Evolutionary conservation across 2,329 filamentous ascomycete genomes (phyloP), one percentile per base, ranked within the genome.

Genomic region (Colletotrichum shisoi): DNA sequence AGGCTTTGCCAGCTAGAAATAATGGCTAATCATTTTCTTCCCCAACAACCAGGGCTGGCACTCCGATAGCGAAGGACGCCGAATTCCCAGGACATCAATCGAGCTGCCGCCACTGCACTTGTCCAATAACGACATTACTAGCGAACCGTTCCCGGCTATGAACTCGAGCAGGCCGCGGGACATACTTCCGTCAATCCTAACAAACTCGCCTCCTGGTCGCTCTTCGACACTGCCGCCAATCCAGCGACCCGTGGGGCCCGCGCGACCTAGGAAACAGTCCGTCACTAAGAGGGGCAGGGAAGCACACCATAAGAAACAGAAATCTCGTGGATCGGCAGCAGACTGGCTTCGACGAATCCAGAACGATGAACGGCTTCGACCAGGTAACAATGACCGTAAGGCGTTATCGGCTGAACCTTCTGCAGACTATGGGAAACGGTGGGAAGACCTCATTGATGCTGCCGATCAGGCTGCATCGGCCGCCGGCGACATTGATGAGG

Each of bases 391-490:
- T 72, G 89, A 92, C 73, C 87, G 92, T 70, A 96, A 97, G 79
- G 92, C 93, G 63, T 86, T 91, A 71, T 96, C 93, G 17, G 92
- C 92, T 48, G 94, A 97, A 78, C 93, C 94, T 27, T 87, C 90
- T 63, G 88, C 87, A 21, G 90, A 91, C 67, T 91, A 91, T 79
- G 93, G 92, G 71, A 96, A 95, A 80, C 86, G 94, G 73, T 98
- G 94, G 95, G 93, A 97, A 78, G 94, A 98, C 78, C 84, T 98
- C 68, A 96, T 98, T 71, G 94, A 97, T 78, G 94, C 94, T 59
- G 94, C 92, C 44, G 79, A 80, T 68, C 79, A 81, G 62, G 80
- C 85, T 62, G 93, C 94, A 39, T 97, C 93, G 69, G 93, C 94
- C 34, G 96, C 93, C 3, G 94, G 96, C 80, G 94, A 90, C 73